A percentile compares a stretch with the other conserved stretches of the same genome.
These are phyloP conservation scores for Mucor piriformis DNA, from an alignment of 371 early-diverging fungal genomes.

Conservation along the genomic window DNA sequence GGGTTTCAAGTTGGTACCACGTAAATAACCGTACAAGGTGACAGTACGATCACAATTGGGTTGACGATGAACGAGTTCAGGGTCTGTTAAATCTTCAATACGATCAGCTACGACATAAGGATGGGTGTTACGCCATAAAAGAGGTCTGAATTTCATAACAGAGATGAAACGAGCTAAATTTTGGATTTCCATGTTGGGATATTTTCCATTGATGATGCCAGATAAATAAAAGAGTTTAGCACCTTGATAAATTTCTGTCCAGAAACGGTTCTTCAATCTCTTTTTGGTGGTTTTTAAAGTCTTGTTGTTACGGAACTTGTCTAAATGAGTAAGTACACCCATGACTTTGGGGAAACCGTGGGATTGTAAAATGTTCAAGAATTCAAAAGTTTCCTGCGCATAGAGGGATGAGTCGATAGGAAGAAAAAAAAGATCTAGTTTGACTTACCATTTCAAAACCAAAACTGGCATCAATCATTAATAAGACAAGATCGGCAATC, in stretches of 20 bases:
- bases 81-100: slow-evolving; percentile 95
- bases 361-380: slow-evolving; percentile 94
- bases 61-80: slow-evolving; percentile 75
- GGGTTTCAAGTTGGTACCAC: slow-evolving; percentile 90
- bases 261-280: slow-evolving; percentile 95
- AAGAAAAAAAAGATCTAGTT: too few relatives aligned
- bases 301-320: slow-evolving; percentile 92
- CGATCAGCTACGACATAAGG: slow-evolving; percentile 96
- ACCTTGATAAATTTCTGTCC: slow-evolving; percentile 98
- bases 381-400: slow-evolving; percentile 97
- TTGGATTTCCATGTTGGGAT: slow-evolving; percentile 90
- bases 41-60: slow-evolving; percentile 92
- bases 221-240: slow-evolving; percentile 97
- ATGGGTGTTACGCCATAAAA: slow-evolving; percentile 95
- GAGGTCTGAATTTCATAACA: slow-evolving; percentile 95
- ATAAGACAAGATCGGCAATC: slow-evolving; percentile 95
- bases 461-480: slow-evolving; percentile 95
- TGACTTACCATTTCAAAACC: slow-evolving; percentile 98
- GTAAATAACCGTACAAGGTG: slow-evolving; percentile 92
- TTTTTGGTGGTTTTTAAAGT: slow-evolving; percentile 89
- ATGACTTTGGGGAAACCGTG: slow-evolving; percentile 98
- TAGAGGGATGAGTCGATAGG: too few relatives aligned
- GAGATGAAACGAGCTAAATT: slow-evolving; percentile 96
- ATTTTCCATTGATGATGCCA: slow-evolving; percentile 91
- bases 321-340: slow-evolving; percentile 96